Conservation (phyloP, 139 green algal genomes). For the Parachlorella kessleri region DNA sequence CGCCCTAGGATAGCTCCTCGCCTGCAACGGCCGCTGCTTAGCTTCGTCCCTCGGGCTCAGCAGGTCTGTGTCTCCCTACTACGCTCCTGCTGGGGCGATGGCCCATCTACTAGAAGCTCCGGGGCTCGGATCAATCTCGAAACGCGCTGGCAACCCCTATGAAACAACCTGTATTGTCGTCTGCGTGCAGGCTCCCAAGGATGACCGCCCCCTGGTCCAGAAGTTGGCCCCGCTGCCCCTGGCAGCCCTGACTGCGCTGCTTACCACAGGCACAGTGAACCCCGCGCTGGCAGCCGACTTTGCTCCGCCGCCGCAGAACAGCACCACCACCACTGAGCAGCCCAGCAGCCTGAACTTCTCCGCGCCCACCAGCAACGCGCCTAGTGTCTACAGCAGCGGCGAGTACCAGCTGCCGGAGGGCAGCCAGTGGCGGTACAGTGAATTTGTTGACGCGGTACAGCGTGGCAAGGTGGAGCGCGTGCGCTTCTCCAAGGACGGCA, state of each 20-base stretch:
- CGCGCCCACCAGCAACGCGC: constrained; percentile 26
- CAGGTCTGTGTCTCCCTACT: background rate
- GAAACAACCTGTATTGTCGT: too few species aligned
- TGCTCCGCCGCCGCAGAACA: constrained; percentile 42
- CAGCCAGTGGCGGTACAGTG: constrained; percentile 96
- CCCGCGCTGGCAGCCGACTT: constrained; percentile 54
- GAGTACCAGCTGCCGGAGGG: constrained; percentile 87
- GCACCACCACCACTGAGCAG: constrained; percentile 36
- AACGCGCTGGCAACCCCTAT: too few species aligned
- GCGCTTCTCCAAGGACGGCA: constrained; percentile 97
- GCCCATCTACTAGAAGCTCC: too few species aligned
- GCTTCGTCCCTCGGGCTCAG: background rate
- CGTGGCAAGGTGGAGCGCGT: constrained; percentile 96
- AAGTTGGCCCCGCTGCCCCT: constrained; percentile 27
- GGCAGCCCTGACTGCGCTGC: constrained; percentile 57
- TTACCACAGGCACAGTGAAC: constrained; percentile 24
- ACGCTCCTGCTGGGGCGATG: too few species aligned
- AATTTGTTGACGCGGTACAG: constrained; percentile 95
- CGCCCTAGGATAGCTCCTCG: background rate
- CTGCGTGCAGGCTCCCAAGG: too few species aligned
- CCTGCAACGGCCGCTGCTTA: background rate
- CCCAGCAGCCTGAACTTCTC: constrained; percentile 38
- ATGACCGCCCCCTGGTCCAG: background rate
- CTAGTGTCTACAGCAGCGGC: constrained; percentile 43
- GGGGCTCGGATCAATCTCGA: too few species aligned